Percentiles rank a stretch among this genome's conserved stretches.
Evolutionary conservation across 257 asterid species (phyloP).

Genomic region (Capsicum pubescens): DNA sequence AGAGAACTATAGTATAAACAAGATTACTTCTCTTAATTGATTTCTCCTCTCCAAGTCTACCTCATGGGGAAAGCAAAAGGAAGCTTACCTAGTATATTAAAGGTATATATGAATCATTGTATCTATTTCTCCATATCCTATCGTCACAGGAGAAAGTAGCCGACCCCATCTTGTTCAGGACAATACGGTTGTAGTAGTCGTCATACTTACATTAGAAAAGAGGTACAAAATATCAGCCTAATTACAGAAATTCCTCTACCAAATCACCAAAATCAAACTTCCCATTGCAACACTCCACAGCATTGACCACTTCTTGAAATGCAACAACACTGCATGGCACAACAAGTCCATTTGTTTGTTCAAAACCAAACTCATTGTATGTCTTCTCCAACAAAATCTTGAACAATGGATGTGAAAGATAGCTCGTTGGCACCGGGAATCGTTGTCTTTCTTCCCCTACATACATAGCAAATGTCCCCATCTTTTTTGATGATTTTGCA

Average conservation of each 20-base stretch:
- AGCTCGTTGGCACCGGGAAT: constrained; percentile 67
- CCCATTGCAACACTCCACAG: constrained; percentile 68
- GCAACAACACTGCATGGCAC: constrained; percentile 75
- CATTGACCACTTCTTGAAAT: constrained; percentile 66
- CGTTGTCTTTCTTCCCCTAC: constrained; percentile 76
- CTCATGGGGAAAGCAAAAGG: constrained; percentile 11
- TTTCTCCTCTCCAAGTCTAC: not conserved
- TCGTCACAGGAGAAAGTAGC: not conserved
- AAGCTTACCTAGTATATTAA: constrained; percentile 4
- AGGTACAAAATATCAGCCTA: not conserved
- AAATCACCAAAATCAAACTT: constrained; percentile 67
- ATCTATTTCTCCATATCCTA: too few relatives aligned
- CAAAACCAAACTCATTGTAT: constrained; percentile 67
- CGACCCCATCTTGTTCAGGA: not conserved
- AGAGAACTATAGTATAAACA: not conserved
- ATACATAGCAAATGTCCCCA: constrained; percentile 67
- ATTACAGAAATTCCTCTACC: constrained; percentile 65
- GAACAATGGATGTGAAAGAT: constrained; percentile 85
- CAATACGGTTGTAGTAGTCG: not conserved
- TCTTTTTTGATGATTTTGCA: constrained; percentile 44
- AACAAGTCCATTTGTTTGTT: constrained; percentile 58
- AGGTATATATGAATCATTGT: not conserved
- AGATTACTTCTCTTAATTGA: constrained; percentile 16
- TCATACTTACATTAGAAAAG: not conserved
- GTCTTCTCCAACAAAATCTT: constrained; percentile 82